Evolutionary conservation across 73 alveolate genomes (phyloP).

Genomic region (Tetrahymena elliotti): DNA sequence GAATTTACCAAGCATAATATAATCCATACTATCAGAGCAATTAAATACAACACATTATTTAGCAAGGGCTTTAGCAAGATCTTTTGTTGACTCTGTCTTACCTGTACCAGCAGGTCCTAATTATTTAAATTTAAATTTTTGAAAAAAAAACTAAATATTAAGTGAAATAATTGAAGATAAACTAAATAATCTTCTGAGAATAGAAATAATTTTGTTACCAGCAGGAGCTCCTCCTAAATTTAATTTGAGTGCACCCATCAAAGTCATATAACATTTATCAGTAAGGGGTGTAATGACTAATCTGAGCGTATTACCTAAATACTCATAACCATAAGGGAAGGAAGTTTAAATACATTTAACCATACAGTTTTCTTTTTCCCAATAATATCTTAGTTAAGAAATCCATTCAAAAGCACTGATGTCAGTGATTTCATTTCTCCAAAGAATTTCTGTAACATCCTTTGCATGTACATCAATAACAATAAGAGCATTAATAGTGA

Average conservation of each 20-base stretch:
- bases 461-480: constrained; percentile 99
- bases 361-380: constrained; percentile 77
- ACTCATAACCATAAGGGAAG: constrained; percentile 92
- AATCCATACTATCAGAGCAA: constrained; percentile 97
- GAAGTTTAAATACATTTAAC: constrained; percentile 78
- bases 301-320: constrained; percentile 91
- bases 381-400: constrained; percentile 77
- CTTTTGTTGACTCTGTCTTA: constrained; percentile 99
- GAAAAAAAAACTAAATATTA: too few relatives aligned
- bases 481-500: constrained; percentile 95
- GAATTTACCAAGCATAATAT: constrained; percentile 87
- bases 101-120: constrained; percentile 99
- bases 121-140: too few relatives aligned
- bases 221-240: constrained; percentile 98
- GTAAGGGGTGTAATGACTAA: constrained; percentile 96
- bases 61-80: constrained; percentile 97
- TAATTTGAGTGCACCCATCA: constrained; percentile 93
- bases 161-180: too few relatives aligned
- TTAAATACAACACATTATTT: constrained; percentile 98
- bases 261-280: constrained; percentile 94
- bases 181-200: too few relatives aligned
- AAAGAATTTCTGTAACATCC: constrained; percentile 55
- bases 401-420: constrained; percentile 73
- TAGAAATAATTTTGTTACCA: constrained; percentile 4
- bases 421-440: constrained; percentile 30